A percentile compares a stretch with the other conserved stretches of the same genome.
These are phyloP conservation scores for Friedmanniomyces simplex DNA, from an alignment of 495 filamentous ascomycete genomes.

Conservation along the genomic window DNA sequence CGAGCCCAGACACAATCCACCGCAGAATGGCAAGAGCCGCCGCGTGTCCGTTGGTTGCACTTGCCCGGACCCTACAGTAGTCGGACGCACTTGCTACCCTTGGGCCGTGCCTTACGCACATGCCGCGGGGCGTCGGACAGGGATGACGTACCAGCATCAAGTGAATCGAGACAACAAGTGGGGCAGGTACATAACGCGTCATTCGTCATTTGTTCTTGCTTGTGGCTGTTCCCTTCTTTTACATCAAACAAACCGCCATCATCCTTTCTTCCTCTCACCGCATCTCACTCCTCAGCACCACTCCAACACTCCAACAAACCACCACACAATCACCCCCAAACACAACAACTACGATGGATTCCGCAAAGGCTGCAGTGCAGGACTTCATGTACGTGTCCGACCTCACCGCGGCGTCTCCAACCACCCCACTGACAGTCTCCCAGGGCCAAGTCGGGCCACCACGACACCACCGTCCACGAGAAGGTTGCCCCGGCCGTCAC, in stretches of 20 bases:
- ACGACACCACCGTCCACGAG: conserved; percentile 54
- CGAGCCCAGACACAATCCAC: background rate
- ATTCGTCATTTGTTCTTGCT: background rate
- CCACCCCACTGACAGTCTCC: background rate
- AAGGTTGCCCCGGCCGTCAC: conserved; percentile 49
- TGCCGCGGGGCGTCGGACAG: background rate
- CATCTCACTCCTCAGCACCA: background rate
- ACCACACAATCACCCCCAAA: background rate
- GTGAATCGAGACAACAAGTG: background rate
- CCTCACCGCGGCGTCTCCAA: background rate
- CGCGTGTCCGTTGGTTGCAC: background rate
- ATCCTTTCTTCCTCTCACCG: background rate
- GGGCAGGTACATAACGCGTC: background rate
- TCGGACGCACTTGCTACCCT: no score
- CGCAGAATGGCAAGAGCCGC: background rate
- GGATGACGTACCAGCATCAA: background rate
- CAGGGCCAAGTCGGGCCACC: conserved; percentile 42
- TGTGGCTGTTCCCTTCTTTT: background rate
- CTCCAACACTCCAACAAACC: background rate
- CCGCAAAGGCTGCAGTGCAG: conserved; percentile 43
- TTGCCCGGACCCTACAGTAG: background rate
- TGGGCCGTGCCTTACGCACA: background rate
- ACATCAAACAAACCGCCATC: background rate
- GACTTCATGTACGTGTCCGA: conserved; percentile 39
- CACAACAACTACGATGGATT: conserved; percentile 38